Evolutionary conservation across 345 rosid species (phyloP), one percentile per base, ranked within the genome.

Genomic region (Abelmoschus esculentus): DNA sequence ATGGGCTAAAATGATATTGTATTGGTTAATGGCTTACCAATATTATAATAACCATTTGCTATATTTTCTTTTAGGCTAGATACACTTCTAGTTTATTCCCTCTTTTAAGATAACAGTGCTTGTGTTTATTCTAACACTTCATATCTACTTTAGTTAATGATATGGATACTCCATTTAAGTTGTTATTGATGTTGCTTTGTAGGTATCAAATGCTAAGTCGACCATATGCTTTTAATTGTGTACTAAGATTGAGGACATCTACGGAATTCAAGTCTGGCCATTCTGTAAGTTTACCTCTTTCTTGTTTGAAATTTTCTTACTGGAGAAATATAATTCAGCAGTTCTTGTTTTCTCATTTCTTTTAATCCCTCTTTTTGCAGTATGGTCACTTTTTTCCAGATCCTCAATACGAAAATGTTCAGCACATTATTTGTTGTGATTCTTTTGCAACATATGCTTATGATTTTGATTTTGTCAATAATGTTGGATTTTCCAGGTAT

Each of bases 321-420:
- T 42, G 26, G 26, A 44, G 32, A 58, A 71, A n/a, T 50, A 13
- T 32, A 19, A 9, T 15, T 46, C 15, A 44, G 8, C 32, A 1
- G 19, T 42, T 71, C 17, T 34, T 5, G n/a, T 61, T 32, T 31
- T 70, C 14, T 67, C 26, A n/a, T 42, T 26, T 67, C 70, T 67
- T 42, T 26, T 26, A 17, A 17, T 58, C 4, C 56, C 69, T 34
- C 78, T 46, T 75, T 61, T 78, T 83, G 88, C 93, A 95, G 99
- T 91, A 81, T 76, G 97, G 99, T 56, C 97, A 95, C 86, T 95
- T 91, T 90, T 95, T 90, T 76, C 91, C 92, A 4, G 99, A 95
- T 85, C 99, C 99, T 8, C 96, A 89, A 71, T 91, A 91, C 77
- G 99, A 91, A 80, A 89, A 95, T 73, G 96, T 95, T 79, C 99